Base-by-base conservation (phyloP, 371 early-diverging fungal species). In the Furculomyces boomerangus region DNA sequence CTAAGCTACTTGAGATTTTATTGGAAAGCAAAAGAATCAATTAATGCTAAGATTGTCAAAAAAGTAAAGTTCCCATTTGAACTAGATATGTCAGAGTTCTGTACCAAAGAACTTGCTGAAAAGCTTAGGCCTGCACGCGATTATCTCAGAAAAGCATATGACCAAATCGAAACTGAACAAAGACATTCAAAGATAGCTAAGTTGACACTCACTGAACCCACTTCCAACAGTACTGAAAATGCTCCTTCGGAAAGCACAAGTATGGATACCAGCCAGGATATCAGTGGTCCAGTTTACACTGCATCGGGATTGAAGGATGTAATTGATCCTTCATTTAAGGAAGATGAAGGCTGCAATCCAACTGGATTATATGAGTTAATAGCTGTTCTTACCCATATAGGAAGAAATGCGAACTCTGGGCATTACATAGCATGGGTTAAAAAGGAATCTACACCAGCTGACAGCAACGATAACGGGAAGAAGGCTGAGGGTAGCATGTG, bases 351-450 rank as follows among this genome's bases (percentile, higher is more conserved):
- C 0, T 77, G 79, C 57, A 87, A 86, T 55, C 76, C 78, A 13
- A 78, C 79, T 18, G 90, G 87, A 18, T 66, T 80, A 54, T 90
- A 90, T 57, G 89, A 90, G 50, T 58, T 89, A 20, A 72, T 76
- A 30, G 81, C 82, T 49, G 91, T 95, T 1, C 55, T 71, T 18
- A 71, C 71, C 35, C 71, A 71, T 52, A 60, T 63, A 26, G 71
- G 71, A 1, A 61, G 71, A 35, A 54, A 66, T 8, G 59, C 62
- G 24, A 67, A 63, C 50, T 59, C 68, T 59, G 83, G 87, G 16
- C 95, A 93, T 67, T 93, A 93, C 50, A 90, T 92, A 59, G 88
- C 74, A 7, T 95, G 94, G 94, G 85, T 83, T 18, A 74, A 77
- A 54, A 79, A 83, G 54, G 76, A 67, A 1, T 68, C 74, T 52